Evolutionary conservation across 257 asterid genomes (phyloP), one percentile per base, ranked within the genome.

Genomic region (Catharanthus roseus): DNA sequence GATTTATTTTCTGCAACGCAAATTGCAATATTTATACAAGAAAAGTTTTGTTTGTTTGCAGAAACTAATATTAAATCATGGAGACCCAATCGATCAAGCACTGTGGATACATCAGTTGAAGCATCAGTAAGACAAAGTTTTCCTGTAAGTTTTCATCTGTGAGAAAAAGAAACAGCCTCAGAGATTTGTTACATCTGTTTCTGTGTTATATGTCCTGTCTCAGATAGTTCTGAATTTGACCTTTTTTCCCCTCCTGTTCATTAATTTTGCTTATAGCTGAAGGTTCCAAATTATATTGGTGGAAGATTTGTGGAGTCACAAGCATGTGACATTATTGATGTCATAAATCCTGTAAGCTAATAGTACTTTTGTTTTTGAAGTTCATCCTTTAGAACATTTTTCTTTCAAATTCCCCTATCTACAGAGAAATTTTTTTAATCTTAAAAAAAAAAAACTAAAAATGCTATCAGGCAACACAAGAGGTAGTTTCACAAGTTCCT

Each of bases 401-500:
- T 34, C 47, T 68, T 56, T 10, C n/a, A 11, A 23, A 38, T 28
- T 57, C 28, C 53, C 66, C 38, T 36, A 26, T 62, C 16, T 65
- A 69, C 68, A 26, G 31, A 68, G 6, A 38, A 23, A 34, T 28
- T 33, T 45, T 53, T 65, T 53, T 28, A 36, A 28, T 41, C n/a
- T n/a, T n/a, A n/a, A n/a, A n/a, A n/a, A n/a, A n/a, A n/a, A n/a
- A n/a, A n/a, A n/a, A n/a, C n/a, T 53, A 76, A 72, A 47, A 34
- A 42, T 54, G 42, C 71, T 45, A 19, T 57, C 70, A 83, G 87
- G 87, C 87, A 67, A 83, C 81, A 10, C 87, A 83, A 83, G 87
- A 83, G 60, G 82, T 78, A 50, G 75, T 54, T 73, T 80, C 83
- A 45, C 83, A 78, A 78, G 80, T 83, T 73, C 85, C 87, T 69